Evolutionary conservation across 1,284 basidiomycete genomes (phyloP).

Genomic region (Ustilago trichophora): DNA sequence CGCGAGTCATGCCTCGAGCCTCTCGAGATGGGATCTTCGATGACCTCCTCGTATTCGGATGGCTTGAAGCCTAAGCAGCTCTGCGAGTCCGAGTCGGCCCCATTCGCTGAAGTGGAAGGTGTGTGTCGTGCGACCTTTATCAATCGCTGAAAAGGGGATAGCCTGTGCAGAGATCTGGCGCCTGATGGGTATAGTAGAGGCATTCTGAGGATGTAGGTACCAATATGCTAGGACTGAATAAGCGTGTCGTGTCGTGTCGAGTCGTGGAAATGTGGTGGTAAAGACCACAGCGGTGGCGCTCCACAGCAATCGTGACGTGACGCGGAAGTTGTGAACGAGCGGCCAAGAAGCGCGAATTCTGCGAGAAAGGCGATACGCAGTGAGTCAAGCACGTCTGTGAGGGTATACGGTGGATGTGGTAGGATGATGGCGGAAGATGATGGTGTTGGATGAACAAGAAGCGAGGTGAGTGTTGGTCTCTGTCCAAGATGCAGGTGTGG

Average conservation of each 20-base stretch:
- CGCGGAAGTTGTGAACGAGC: no score
- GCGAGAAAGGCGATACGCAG: no score
- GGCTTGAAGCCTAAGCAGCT: constrained; percentile 35
- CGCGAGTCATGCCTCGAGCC: constrained; percentile 20
- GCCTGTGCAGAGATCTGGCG: constrained; percentile 16
- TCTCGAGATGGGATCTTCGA: constrained; percentile 23
- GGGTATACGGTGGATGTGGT: not conserved
- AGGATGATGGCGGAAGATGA: constrained; percentile 3
- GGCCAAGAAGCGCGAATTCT: no score
- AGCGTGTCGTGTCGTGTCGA: no score
- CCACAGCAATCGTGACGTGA: no score
- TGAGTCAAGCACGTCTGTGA: no score
- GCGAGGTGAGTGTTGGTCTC: constrained; percentile 32
- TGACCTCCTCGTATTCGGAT: constrained; percentile 31
- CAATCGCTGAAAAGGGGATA: constrained; percentile 35
- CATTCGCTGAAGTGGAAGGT: constrained; percentile 1
- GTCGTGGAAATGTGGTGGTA: no score
- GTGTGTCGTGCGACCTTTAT: constrained; percentile 46
- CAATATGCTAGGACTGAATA: no score
- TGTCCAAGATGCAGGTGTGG: constrained; percentile 4
- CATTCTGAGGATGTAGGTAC: constrained; percentile 22
- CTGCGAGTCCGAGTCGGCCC: constrained; percentile 1
- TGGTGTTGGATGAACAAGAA: constrained; percentile 13
- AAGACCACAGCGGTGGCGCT: no score
- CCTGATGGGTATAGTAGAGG: constrained; percentile 38